Evolutionary conservation across 305 asterid species (phyloP), one percentile per base, ranked within the genome.

Genomic region (Fraxinus baroniana): DNA sequence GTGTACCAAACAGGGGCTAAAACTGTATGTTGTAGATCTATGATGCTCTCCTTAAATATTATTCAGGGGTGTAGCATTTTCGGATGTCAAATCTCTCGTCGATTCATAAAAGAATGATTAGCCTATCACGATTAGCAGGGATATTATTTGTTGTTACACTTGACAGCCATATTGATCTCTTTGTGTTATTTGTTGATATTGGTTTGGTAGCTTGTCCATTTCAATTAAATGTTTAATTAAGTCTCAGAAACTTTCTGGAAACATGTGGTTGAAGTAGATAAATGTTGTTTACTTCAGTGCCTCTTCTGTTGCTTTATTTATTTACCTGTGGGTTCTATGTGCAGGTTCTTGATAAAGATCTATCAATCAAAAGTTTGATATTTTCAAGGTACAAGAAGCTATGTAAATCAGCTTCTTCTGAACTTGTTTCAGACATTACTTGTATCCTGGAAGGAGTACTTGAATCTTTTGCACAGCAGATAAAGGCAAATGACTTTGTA

Each of bases 341-440:
- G 86, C 95, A 95, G 99, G 93, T 91, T 82, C 88, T 93, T 82
- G 85, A 76, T 74, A 90, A 91, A 86, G 97, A 95, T 83, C 88
- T 9, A 74, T 86, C 92, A 18, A 79, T 93, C 81, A 89, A 84
- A 88, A 84, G 87, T 75, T 90, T 89, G 91, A 85, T 95, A 77
- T 91, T 91, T 86, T 90, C 95, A 76, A 94, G 89, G 87, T 93
- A 90, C 86, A 91, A 86, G 85, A 88, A 82, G 86, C 87, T 95
- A 78, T 84, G 91, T 81, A 87, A 89, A 84, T 92, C 94, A 73
- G 97, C 92, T 83, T 85, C 93, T 82, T 83, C 94, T 78, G 91
- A 90, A 87, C 86, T 90, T 80, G 87, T 94, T 85, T 91, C 98
- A 82, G 89, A 86, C 76, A 57, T 93, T 84, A 87, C 98, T 64